These are phyloP conservation scores for Leucocoprinus sp. DNA, from an alignment of 768 basidiomycete genomes.

Conservation along the genomic window DNA sequence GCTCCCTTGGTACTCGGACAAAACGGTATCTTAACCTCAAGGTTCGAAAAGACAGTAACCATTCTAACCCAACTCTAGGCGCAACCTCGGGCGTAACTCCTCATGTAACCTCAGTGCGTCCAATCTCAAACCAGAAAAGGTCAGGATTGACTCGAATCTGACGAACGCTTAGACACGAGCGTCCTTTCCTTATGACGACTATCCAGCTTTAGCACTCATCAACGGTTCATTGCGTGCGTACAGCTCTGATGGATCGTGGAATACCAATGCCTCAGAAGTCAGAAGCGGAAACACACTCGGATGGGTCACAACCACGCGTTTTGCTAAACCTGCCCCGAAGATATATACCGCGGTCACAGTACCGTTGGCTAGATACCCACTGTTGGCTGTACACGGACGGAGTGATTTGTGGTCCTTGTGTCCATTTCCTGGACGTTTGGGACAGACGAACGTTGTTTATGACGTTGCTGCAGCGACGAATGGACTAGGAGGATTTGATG, in stretches of 20 bases:
- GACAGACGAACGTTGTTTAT: constrained; percentile 12
- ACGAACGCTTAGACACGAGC: constrained; percentile 18
- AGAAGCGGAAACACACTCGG: constrained; percentile 24
- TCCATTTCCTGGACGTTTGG: constrained; percentile 17
- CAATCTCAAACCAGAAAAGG: background rate
- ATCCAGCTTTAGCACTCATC: constrained; percentile 30
- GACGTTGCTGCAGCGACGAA: constrained; percentile 7
- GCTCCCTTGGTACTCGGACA: constrained; percentile 38
- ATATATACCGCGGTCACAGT: constrained; percentile 25
- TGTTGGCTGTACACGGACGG: constrained; percentile 26
- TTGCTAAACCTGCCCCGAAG: constrained; percentile 23
- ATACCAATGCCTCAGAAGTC: constrained; percentile 30
- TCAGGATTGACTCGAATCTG: background rate
- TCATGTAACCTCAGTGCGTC: constrained; percentile 36
- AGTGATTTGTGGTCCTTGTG: constrained; percentile 33
- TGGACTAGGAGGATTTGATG: constrained; percentile 1
- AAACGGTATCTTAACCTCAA: constrained; percentile 20
- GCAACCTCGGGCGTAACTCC: constrained; percentile 29
- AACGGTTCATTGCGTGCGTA: constrained; percentile 32
- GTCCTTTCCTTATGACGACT: constrained; percentile 44
- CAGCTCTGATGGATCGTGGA: constrained; percentile 23
- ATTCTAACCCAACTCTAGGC: constrained; percentile 17
- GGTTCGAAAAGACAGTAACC: background rate
- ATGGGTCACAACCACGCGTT: constrained; percentile 29
- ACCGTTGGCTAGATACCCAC: constrained; percentile 15